A percentile compares a stretch with the other conserved stretches of the same genome.
phyloP scores from a whole-genome alignment of 108 stramenopile species.

The Mayamaea pseudoterrestris region DNA sequence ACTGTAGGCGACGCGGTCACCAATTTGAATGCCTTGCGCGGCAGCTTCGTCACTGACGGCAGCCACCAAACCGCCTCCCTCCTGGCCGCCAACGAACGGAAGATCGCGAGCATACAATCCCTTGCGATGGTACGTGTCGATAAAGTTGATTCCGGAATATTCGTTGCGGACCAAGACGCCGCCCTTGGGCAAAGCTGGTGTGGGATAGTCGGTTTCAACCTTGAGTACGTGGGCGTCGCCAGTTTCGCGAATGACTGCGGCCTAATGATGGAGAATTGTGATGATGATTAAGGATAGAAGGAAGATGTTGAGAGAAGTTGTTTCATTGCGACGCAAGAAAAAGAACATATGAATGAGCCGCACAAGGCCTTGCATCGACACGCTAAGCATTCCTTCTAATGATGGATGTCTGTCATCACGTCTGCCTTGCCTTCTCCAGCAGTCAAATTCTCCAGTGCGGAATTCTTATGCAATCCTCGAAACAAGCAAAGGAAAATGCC shows the following conservation, averaged over 20 bases:
- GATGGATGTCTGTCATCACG: constrained; percentile 2
- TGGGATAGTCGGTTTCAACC: constrained; percentile 38
- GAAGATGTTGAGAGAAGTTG: constrained; percentile 1
- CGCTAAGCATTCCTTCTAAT: not conserved
- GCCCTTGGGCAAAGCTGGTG: constrained; percentile 25
- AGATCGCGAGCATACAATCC: constrained; percentile 61
- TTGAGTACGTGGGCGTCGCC: constrained; percentile 52
- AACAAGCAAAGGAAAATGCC: too few species aligned
- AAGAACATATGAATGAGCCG: not conserved
- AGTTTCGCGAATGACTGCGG: constrained; percentile 50
- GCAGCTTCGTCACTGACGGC: constrained; percentile 40
- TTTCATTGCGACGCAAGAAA: not conserved
- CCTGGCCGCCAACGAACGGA: constrained; percentile 71
- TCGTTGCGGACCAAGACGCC: constrained; percentile 61
- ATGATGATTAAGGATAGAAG: constrained; percentile 1
- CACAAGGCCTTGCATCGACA: not conserved
- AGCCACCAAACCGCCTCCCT: constrained; percentile 67
- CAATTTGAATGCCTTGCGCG: constrained; percentile 34
- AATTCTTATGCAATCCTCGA: too few species aligned
- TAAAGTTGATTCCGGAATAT: constrained; percentile 77
- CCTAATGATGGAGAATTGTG: too few species aligned
- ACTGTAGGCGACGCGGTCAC: constrained; percentile 62
- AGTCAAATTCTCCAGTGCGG: too few species aligned
- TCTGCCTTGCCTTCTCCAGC: too few species aligned
- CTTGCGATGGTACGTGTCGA: constrained; percentile 71